Evolutionary conservation across 2,329 filamentous ascomycete species (phyloP).

Genomic region (Alternaria atra): DNA sequence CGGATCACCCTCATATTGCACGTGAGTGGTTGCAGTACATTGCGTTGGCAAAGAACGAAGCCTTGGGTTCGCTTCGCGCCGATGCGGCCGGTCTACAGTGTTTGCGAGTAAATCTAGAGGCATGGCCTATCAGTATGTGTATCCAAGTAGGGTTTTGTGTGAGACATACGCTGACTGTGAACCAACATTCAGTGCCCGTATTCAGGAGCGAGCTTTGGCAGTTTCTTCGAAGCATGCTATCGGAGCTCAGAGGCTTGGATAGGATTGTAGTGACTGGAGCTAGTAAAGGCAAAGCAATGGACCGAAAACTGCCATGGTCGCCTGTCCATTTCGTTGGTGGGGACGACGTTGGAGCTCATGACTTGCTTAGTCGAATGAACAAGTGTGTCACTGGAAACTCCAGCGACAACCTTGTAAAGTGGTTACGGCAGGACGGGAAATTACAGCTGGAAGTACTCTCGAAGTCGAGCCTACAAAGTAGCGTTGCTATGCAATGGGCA

Average conservation of each 20-base stretch:
- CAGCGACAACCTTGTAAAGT: slow-evolving; percentile 41
- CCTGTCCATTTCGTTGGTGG: slow-evolving; percentile 49
- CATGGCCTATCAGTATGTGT: slow-evolving; percentile 38
- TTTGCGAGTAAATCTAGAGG: slow-evolving; percentile 47
- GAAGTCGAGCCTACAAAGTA: slow-evolving; percentile 26
- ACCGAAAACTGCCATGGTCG: slow-evolving; percentile 46
- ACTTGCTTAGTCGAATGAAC: slow-evolving; percentile 47
- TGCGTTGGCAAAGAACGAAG: slow-evolving; percentile 28
- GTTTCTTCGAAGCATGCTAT: slow-evolving; percentile 41
- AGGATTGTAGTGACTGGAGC: slow-evolving; percentile 45
- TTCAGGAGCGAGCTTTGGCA: slow-evolving; percentile 44
- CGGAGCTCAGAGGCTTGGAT: slow-evolving; percentile 40
- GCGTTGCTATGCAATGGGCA: slow-evolving; percentile 26
- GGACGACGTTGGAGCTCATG: slow-evolving; percentile 46
- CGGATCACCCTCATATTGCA: slow-evolving; percentile 31
- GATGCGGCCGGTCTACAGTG: slow-evolving; percentile 45
- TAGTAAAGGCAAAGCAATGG: slow-evolving; percentile 44
- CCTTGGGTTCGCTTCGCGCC: slow-evolving; percentile 32
- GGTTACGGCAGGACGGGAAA: slow-evolving; percentile 38
- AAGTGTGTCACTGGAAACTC: slow-evolving; percentile 31
- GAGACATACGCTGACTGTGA: background rate
- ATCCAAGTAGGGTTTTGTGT: background rate
- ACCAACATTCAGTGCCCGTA: slow-evolving; percentile 27
- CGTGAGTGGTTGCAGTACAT: slow-evolving; percentile 52
- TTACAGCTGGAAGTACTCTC: slow-evolving; percentile 45